Evolutionary conservation across 2,329 filamentous ascomycete genomes (phyloP).

Genomic region (Fusarium udum): DNA sequence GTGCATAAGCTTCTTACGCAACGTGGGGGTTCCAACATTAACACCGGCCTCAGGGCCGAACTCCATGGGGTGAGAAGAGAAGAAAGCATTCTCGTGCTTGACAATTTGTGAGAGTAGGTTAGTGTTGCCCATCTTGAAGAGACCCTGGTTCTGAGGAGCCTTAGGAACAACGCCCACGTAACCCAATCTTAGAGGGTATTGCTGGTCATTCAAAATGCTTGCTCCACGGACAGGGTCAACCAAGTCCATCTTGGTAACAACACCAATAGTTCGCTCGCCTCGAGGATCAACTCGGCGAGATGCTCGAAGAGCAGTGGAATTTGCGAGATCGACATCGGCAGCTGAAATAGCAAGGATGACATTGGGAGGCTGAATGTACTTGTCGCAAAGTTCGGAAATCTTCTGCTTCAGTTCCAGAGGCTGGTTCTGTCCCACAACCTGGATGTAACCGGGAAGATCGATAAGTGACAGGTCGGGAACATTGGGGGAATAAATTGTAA

Average conservation of each 20-base stretch:
- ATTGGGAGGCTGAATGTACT: constrained; percentile 96
- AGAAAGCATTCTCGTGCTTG: constrained; percentile 89
- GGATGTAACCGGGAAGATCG: constrained; percentile 96
- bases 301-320: constrained; percentile 90
- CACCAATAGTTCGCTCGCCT: constrained; percentile 95
- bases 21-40: constrained; percentile 81
- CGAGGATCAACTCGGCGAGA: constrained; percentile 92
- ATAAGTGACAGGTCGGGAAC: constrained; percentile 96
- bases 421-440: constrained; percentile 91
- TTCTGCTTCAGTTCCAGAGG: constrained; percentile 92
- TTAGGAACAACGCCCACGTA: constrained; percentile 96
- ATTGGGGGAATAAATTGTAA: constrained; percentile 93
- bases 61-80: constrained; percentile 81
- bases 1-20: constrained; percentile 96
- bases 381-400: constrained; percentile 95
- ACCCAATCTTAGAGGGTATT: constrained; percentile 93
- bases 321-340: constrained; percentile 95
- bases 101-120: constrained; percentile 84
- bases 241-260: constrained; percentile 99
- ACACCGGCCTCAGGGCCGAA: constrained; percentile 80
- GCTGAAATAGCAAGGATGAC: constrained; percentile 97
- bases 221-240: constrained; percentile 84
- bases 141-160: constrained; percentile 72
- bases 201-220: constrained; percentile 83
- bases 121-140: constrained; percentile 84